Evolutionary conservation across 805 yeast genomes (phyloP), one percentile per base, ranked within the genome.

Genomic region (Saccharomycopsis sp.): DNA sequence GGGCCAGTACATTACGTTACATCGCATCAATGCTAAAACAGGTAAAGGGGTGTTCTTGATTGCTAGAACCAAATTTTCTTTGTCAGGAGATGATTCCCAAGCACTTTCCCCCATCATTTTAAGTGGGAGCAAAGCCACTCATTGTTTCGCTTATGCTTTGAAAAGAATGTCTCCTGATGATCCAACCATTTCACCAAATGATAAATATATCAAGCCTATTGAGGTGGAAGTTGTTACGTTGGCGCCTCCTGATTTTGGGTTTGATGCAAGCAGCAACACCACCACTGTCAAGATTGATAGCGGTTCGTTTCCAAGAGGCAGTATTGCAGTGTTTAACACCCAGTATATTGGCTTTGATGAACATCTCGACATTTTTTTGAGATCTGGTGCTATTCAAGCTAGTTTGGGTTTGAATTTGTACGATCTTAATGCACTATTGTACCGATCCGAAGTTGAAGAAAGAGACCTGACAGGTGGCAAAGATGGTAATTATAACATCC

Each of bases 1-100:
- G 48, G 95, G 84, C 10, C 95, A 88, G 58, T 89, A 71, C 58
- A 84, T 89, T 44, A 88, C 96, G 0, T 77, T 89, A 41, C 96
- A 89, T 58, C 68, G 97, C 51, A 72, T 78, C 20, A 84, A 85
- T 56, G 80, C 94, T 0, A 71, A 75, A 49, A 77, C 86, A 2
- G 97, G 97, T 2, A 70, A 71, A 44, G 98, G 98, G 2, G 84
- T 82, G 75, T 86, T 83, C 52, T 65, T 92, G 52, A 72, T 89
- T 53, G 95, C 96, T 0, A 73, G 96, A 55, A 76, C 92, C 2
- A 86, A 85, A 55, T 92, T 92, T 51, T 43, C 51, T 15, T 51
- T 55, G 6, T 55, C 58, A 6, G 50, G 55, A 34, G 49, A 57
- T 20, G 73, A 64, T 21, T 62, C 63, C 15, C 88, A 82, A 57